Evolutionary conservation across 1,284 basidiomycete genomes (phyloP).

Genomic region (Ceratobasidium sp.): DNA sequence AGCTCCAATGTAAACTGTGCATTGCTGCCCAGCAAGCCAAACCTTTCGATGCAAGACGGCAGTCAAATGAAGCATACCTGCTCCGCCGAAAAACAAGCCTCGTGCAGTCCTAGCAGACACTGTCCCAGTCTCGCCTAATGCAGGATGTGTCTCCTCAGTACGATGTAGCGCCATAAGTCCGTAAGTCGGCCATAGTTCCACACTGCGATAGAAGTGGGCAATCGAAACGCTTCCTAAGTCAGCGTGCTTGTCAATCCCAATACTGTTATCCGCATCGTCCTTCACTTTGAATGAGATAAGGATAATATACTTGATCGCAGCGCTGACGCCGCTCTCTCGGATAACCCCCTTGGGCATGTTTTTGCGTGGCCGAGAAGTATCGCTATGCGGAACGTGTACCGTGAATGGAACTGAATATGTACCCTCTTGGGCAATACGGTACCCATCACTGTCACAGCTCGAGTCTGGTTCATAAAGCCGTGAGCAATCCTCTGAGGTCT

Average conservation of each 20-base stretch:
- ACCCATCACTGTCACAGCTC: slow-evolving; percentile 84
- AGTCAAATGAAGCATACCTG: slow-evolving; percentile 78
- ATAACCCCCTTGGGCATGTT: slow-evolving; percentile 35
- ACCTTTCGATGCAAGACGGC: slow-evolving; percentile 80
- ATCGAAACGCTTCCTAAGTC: slow-evolving; percentile 68
- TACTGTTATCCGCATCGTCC: slow-evolving; percentile 58
- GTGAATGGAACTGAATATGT: slow-evolving; percentile 82
- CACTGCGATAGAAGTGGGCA: slow-evolving; percentile 92
- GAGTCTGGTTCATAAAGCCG: slow-evolving; percentile 68
- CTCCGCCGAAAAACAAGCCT: slow-evolving; percentile 74
- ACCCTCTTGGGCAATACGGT: slow-evolving; percentile 75
- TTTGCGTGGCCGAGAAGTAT: background rate
- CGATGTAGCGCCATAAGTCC: slow-evolving; percentile 78
- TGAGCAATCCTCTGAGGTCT: slow-evolving; percentile 65
- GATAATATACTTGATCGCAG: slow-evolving; percentile 51
- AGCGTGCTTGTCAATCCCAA: slow-evolving; percentile 27
- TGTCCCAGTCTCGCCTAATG: slow-evolving; percentile 51
- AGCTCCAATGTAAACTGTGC: slow-evolving; percentile 79
- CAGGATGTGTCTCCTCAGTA: slow-evolving; percentile 73
- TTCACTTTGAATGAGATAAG: slow-evolving; percentile 83
- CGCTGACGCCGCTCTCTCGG: slow-evolving; percentile 29
- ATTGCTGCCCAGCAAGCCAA: slow-evolving; percentile 91
- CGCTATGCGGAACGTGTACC: slow-evolving; percentile 72
- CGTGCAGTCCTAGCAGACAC: slow-evolving; percentile 64
- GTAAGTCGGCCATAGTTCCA: slow-evolving; percentile 86